Conservation (phyloP, 768 basidiomycete species). For the Tephrocybe sp. region DNA sequence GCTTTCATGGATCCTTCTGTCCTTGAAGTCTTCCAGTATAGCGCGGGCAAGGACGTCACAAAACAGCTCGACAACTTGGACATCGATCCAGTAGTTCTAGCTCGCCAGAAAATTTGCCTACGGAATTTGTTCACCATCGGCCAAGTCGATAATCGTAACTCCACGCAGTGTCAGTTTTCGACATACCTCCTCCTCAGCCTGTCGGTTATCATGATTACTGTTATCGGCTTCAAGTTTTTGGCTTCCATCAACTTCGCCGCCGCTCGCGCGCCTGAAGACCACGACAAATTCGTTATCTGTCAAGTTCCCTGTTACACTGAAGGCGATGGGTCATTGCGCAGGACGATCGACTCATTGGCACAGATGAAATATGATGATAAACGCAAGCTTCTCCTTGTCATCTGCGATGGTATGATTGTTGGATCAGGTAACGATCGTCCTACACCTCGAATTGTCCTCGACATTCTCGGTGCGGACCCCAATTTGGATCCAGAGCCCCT, state of each 20-base stretch:
- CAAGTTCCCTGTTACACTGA: constrained; percentile 99
- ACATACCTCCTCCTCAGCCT: constrained; percentile 88
- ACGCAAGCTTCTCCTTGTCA: constrained; percentile 88
- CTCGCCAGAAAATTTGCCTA: constrained; percentile 81
- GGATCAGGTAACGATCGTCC: constrained; percentile 96
- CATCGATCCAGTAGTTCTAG: constrained; percentile 60
- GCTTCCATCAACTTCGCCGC: constrained; percentile 79
- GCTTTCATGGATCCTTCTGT: constrained; percentile 75
- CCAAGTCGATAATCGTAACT: constrained; percentile 89
- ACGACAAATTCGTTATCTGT: constrained; percentile 93
- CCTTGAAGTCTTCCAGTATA: constrained; percentile 72
- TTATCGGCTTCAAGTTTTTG: constrained; percentile 92
- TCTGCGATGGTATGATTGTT: constrained; percentile 98
- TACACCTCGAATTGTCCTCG: constrained; percentile 93
- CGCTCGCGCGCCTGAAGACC: constrained; percentile 79
- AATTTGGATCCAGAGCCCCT: constrained; percentile 93
- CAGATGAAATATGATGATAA: constrained; percentile 98
- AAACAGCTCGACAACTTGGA: constrained; percentile 64
- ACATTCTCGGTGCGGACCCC: constrained; percentile 93
- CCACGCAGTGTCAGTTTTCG: constrained; percentile 89
- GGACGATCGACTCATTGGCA: constrained; percentile 92
- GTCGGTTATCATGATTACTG: constrained; percentile 88
- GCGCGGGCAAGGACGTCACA: constrained; percentile 79
- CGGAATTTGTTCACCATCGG: constrained; percentile 93
- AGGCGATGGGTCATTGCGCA: constrained; percentile 81